Evolutionary conservation across 2,329 filamentous ascomycete genomes (phyloP), one percentile per base, ranked within the genome.

Genomic region (Beauveria rudraprayagi): DNA sequence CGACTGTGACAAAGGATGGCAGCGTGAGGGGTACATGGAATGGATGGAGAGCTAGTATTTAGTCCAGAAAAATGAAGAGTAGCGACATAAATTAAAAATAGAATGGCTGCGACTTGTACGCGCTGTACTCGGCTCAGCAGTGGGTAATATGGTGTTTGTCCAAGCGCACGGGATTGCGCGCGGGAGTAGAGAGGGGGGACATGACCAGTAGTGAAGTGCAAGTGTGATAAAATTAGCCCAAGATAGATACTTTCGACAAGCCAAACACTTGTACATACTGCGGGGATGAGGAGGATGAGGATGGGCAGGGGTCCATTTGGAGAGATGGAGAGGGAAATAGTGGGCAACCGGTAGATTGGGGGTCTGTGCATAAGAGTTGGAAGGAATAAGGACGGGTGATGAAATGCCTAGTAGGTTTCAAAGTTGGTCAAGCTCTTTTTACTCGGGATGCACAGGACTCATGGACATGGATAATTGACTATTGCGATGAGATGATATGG

Each of bases 41-140:
- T 11, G 24, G 16, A n/a, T 40, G 24, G 4, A 3, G 26, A 34
- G 46, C 26, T 53, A 47, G 57, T 47, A 65, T 63, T 67, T 64
- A 62, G 62, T 54, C 61, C 56, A 26, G 9, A 56, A 61, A 46
- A 10, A 40, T 26, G n/a, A 37, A 54, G 48, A 30, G 67, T 68
- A 65, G 58, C 60, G 70, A 68, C 64, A 66, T 67, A 70, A 73
- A 71, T 69, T 70, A 74, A 72, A 73, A 74, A 74, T 73, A 75
- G 71, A 40, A 30, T 9, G 37, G 2, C 43, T 22, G 10, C 52
- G 22, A 14, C 24, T 14, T 54, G 26, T 63, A 66, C 64, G 65
- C 65, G 66, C 66, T 63, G 3, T 34, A 34, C 30, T 34, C 1
- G 30, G 46, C 53, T 24, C 11, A 46, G n/a, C 11, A 24, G 16